Evolutionary conservation across 495 filamentous ascomycete genomes (phyloP), one percentile per base, ranked within the genome.

Genomic region (Xylaria intraflava): DNA sequence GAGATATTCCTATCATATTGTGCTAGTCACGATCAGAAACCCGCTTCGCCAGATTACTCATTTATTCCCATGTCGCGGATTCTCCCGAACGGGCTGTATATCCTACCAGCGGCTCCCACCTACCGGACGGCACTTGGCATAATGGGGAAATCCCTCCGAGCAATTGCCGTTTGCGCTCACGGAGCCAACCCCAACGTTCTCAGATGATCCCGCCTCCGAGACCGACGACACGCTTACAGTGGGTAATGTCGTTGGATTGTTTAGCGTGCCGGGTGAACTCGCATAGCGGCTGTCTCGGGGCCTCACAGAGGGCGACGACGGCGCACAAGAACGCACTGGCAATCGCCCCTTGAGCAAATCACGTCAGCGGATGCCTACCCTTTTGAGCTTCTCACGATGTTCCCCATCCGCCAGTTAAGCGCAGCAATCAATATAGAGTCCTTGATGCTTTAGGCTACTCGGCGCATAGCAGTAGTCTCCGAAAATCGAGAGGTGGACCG

Each of bases 141-240:
- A 54, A 52, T 64, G 61, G 64, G 61, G 53, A 62, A 53, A 41
- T 56, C 55, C 29, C 57, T 64, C 64, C 64, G 64, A 53, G 38
- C 24, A 44, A 51, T 64, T 66, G 43, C 64, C 61, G 19, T 57
- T 64, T 66, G 58, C 61, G 64, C 55, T 62, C 61, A 49, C 64
- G 64, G 64, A 66, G 42, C 46, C 51, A 56, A 48, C 31, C 23
- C 29, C 14, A 41, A 54, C 44, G 38, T 40, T 22, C 50, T 52
- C n/a, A 40, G 30, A 55, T 43, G 14, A 53, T 7, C 47, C 49
- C n/a, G n/a, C n/a, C 11, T 51, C 45, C 51, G 53, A 22, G 31
- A 22, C 41, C 38, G 29, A 35, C 23, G n/a, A 24, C 20, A 49
- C 22, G 20, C 44, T 27, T 17, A 47, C 26, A 47, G 27, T 35